Evolutionary conservation across 495 filamentous ascomycete genomes (phyloP).

Genomic region (Elasticomyces elasticus): DNA sequence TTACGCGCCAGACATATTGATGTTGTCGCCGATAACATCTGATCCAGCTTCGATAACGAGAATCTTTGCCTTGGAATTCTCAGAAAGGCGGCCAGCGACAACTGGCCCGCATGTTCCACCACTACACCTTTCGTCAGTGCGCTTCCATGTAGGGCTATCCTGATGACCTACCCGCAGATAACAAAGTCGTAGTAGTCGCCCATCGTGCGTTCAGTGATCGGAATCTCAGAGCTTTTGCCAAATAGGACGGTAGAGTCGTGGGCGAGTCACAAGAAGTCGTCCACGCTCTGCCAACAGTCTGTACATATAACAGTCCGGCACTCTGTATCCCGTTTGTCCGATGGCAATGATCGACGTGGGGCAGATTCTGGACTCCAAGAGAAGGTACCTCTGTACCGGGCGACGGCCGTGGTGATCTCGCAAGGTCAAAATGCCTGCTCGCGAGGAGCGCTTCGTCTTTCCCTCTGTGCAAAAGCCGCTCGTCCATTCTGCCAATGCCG

Average conservation of each 20-base stretch:
- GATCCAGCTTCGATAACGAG: constrained; percentile 41
- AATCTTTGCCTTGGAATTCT: constrained; percentile 37
- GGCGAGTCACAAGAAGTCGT: not conserved
- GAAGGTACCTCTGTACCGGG: too few relatives aligned
- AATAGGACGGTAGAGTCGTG: not conserved
- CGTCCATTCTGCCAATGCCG: too few relatives aligned
- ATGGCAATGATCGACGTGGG: too few relatives aligned
- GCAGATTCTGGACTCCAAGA: too few relatives aligned
- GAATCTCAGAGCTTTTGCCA: not conserved
- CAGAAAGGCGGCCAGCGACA: constrained; percentile 41
- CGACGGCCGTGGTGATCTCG: too few relatives aligned
- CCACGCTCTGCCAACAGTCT: too few relatives aligned
- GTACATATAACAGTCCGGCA: too few relatives aligned
- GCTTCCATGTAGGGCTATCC: not conserved
- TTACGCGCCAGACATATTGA: constrained; percentile 20
- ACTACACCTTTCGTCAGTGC: constrained; percentile 15
- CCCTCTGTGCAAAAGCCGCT: not conserved
- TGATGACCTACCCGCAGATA: constrained; percentile 9
- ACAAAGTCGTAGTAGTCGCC: constrained; percentile 8
- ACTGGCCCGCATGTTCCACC: constrained; percentile 42
- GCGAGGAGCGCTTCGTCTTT: not conserved
- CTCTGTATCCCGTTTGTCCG: too few relatives aligned
- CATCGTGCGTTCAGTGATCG: not conserved
- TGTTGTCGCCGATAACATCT: constrained; percentile 25
- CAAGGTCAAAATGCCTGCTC: not conserved